Conservation (phyloP, 1,284 basidiomycete species). For the Rhodotorula mucilaginosa region DNA sequence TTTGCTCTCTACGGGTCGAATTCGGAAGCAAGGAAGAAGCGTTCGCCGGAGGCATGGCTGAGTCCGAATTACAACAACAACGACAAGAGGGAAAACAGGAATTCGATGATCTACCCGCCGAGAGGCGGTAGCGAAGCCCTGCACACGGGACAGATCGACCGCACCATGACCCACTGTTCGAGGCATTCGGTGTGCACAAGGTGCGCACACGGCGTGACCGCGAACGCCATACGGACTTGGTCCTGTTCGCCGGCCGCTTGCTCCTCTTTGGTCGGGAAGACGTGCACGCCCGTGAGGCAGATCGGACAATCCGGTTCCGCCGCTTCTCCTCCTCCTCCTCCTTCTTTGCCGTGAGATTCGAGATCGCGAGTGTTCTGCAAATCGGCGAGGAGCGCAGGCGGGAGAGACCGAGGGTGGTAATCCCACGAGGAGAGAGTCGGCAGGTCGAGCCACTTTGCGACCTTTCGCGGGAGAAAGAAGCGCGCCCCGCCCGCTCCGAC, state of each 20-base stretch:
- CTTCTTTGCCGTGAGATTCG: conserved; percentile 13
- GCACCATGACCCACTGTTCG: conserved; percentile 43
- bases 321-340: not conserved
- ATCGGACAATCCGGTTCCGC: conserved; percentile 45
- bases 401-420: conserved; percentile 45
- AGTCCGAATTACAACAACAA: not conserved
- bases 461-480: conserved; percentile 44
- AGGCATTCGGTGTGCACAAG: conserved; percentile 45
- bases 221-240: conserved; percentile 11
- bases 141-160: conserved; percentile 35
- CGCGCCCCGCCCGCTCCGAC: conserved; percentile 35
- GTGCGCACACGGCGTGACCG: conserved; percentile 47
- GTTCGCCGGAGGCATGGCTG: too few relatives aligned
- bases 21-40: too few relatives aligned
- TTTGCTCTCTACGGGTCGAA: not conserved
- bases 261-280: conserved; percentile 25
- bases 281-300: conserved; percentile 45
- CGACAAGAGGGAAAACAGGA: too few relatives aligned
- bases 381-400: conserved; percentile 2
- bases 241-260: conserved; percentile 16
- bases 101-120: not conserved
- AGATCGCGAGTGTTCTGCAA: conserved; percentile 13
- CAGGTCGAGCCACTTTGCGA: conserved; percentile 21
- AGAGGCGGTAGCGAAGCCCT: conserved; percentile 23
- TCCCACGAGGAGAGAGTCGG: conserved; percentile 42